phyloP scores from a whole-genome alignment of 352 stramenopile genomes.

The Globisporangium canariense region DNA sequence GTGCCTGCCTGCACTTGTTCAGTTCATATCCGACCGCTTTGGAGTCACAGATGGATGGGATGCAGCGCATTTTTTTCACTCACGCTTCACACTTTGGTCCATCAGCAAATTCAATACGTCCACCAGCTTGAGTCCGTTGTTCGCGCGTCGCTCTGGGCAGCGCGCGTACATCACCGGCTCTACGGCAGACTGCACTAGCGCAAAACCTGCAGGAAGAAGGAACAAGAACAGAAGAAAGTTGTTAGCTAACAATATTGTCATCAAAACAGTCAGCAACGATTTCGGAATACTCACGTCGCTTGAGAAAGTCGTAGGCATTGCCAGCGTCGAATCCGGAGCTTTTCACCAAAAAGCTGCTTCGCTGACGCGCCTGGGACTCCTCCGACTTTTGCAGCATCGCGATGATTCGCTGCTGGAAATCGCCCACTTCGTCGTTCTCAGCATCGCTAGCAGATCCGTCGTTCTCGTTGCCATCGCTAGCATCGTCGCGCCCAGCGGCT shows the following conservation, averaged over 20 bases:
- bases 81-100: background rate
- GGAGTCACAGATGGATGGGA: background rate
- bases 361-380: slow-evolving; percentile 35
- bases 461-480: background rate
- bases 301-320: slow-evolving; percentile 65
- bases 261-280: background rate
- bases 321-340: slow-evolving; percentile 54
- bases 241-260: background rate
- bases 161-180: slow-evolving; percentile 21
- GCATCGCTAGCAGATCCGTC: background rate
- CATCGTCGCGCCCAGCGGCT: background rate
- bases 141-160: slow-evolving; percentile 15
- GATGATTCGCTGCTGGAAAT: slow-evolving; percentile 53
- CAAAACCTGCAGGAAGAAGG: slow-evolving; percentile 21
- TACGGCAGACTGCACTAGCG: slow-evolving; percentile 19
- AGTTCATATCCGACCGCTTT: slow-evolving; percentile 3
- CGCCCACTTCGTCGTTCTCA: slow-evolving; percentile 21
- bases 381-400: slow-evolving; percentile 53
- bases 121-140: slow-evolving; percentile 1
- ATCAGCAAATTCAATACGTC: slow-evolving; percentile 7
- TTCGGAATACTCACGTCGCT: slow-evolving; percentile 44
- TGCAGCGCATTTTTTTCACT: background rate
- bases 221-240: background rate
- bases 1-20: background rate
- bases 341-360: slow-evolving; percentile 44